phyloP scores from a whole-genome alignment of 805 yeast species.

The Ogataea neopini region DNA sequence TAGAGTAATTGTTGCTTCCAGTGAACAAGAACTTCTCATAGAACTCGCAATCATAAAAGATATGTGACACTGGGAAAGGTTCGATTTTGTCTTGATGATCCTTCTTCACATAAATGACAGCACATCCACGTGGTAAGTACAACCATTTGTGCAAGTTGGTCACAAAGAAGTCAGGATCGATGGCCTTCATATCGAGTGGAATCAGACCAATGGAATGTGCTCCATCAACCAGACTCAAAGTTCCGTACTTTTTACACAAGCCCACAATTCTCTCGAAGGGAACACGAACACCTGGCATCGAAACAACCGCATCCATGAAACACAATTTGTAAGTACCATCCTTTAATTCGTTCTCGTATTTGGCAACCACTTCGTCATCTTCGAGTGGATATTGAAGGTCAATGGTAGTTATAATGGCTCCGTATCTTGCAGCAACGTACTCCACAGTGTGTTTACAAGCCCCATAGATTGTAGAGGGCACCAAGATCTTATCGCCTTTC shows the following conservation, averaged over 20 bases:
- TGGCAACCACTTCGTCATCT: constrained; percentile 40
- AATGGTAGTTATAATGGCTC: constrained; percentile 39
- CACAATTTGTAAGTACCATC: constrained; percentile 40
- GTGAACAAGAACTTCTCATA: constrained; percentile 48
- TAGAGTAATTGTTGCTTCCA: constrained; percentile 53
- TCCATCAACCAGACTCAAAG: constrained; percentile 64
- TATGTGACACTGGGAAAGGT: constrained; percentile 58
- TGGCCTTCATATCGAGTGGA: constrained; percentile 41
- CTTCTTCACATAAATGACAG: constrained; percentile 57
- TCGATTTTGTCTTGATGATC: constrained; percentile 51
- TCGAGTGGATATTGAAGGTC: constrained; percentile 45
- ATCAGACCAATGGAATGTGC: constrained; percentile 68
- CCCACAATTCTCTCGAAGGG: constrained; percentile 54
- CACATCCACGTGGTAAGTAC: constrained; percentile 57
- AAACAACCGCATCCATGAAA: constrained; percentile 57
- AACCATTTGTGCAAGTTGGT: constrained; percentile 74
- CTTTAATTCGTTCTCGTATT: constrained; percentile 34
- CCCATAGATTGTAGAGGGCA: constrained; percentile 52
- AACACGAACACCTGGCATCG: constrained; percentile 61
- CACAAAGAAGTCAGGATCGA: constrained; percentile 60
- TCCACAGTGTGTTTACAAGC: constrained; percentile 54
- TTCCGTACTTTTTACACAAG: constrained; percentile 46
- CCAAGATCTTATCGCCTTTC: constrained; percentile 52
- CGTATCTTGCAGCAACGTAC: constrained; percentile 39
- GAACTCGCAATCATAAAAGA: constrained; percentile 41